Conservation (phyloP, 2,329 filamentous ascomycete species). For the Achaetomium macrosporum region DNA sequence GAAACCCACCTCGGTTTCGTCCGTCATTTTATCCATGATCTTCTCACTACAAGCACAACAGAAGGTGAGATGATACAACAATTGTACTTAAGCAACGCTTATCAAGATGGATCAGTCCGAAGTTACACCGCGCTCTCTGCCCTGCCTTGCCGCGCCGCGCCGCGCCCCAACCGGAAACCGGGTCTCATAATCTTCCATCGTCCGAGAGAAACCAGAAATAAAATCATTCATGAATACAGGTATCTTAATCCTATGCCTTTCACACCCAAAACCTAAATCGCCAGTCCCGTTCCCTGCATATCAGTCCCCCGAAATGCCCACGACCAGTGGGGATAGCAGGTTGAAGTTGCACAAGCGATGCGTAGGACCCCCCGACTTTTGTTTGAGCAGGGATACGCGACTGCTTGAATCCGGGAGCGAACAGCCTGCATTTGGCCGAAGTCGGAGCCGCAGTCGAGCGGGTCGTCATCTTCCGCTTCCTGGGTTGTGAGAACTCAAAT, state of each 20-base stretch:
- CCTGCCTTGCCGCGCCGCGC: background rate
- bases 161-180: constrained; percentile 1
- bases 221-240: constrained; percentile 1
- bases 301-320: too few species aligned
- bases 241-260: background rate
- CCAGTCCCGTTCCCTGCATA: too few species aligned
- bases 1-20: background rate
- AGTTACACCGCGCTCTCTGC: background rate
- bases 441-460: too few species aligned
- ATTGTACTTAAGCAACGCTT: background rate
- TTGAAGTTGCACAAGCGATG: constrained; percentile 3
- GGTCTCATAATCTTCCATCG: background rate
- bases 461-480: too few species aligned
- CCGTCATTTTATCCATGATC: constrained; percentile 9
- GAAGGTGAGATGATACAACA: constrained; percentile 1
- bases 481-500: background rate
- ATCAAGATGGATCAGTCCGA: background rate
- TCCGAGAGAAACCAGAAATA: background rate
- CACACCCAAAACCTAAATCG: background rate
- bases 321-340: too few species aligned
- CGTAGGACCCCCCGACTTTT: background rate
- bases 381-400: background rate
- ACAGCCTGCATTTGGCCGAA: background rate
- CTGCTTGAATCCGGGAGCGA: background rate
- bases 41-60: constrained; percentile 2